Evolutionary conservation across 768 basidiomycete genomes (phyloP), one percentile per base, ranked within the genome.

Genomic region (Xerocomus potaroensis): DNA sequence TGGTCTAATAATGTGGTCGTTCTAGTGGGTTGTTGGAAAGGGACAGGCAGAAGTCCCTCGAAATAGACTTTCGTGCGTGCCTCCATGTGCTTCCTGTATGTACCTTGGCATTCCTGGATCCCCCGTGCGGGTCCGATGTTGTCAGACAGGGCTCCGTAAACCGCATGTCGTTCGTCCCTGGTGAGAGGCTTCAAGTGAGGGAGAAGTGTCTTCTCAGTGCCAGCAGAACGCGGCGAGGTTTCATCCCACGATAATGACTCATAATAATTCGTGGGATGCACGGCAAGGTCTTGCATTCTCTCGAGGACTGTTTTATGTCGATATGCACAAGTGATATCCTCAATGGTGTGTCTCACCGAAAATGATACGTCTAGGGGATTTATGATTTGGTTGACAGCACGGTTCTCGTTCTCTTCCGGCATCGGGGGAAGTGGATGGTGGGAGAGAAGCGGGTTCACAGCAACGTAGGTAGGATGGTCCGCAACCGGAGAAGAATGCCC

Each of bases 41-140:
- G 51, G 14, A 37, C 48, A 19, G 56, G 54, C 37, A 62, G 48
- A 36, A 77, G 61, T 10, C 69, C 68, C 45, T 80, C 72, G 48
- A 71, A 79, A 59, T 76, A 79, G 24, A 70, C 63, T 47, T 68
- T 68, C 19, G 68, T 64, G 53, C 70, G 74, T 41, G 73, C 68
- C 43, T 73, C 66, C 79, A 79, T 81, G 53, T 73, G 70, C 40
- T 67, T 63, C 49, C 67, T 68, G 58, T 83, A 82, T 8, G 74
- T 72, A 18, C 77, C 78, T 47, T 74, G 69, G 35, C 67, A 70
- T 57, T 81, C 78, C 49, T 75, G 70, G 34, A 79, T 68, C 33
- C 74, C 74, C 26, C 59, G 46, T 16, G 72, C 66, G 47, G 71
- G 69, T 12, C 73, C 75, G 41, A 83, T 70, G 35, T 67, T 72